These are phyloP conservation scores for Exsudoporus frostii DNA, from an alignment of 768 basidiomycete genomes.

Conservation along the genomic window DNA sequence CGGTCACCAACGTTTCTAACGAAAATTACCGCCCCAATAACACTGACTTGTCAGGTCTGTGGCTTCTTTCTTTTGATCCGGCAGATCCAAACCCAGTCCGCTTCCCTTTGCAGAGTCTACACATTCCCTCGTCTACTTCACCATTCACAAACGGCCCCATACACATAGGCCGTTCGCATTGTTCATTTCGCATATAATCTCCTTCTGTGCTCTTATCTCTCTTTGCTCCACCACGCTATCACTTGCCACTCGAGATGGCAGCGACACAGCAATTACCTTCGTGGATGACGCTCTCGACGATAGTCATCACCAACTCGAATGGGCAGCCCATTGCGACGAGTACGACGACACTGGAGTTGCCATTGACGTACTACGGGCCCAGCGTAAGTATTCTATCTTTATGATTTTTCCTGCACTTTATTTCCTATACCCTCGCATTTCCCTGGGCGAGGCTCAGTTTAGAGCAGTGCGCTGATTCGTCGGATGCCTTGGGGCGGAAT, in stretches of 20 bases:
- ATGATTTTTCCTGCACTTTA: not conserved
- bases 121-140: constrained; percentile 24
- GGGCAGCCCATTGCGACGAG: constrained; percentile 56
- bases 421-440: not conserved
- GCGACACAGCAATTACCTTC: constrained; percentile 66
- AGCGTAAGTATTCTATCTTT: constrained; percentile 51
- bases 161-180: not conserved
- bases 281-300: constrained; percentile 62
- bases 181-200: constrained; percentile 5
- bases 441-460: not conserved
- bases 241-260: constrained; percentile 24
- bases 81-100: not conserved
- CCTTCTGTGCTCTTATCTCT: constrained; percentile 6
- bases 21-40: constrained; percentile 3
- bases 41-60: constrained; percentile 17
- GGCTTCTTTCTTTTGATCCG: not conserved
- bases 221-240: not conserved
- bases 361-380: constrained; percentile 80
- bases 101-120: constrained; percentile 15
- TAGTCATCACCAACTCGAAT: constrained; percentile 49
- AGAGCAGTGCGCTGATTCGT: not conserved
- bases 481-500: not conserved
- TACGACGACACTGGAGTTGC: constrained; percentile 59
- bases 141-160: constrained; percentile 1
- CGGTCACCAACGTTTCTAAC: constrained; percentile 16